Base-by-base conservation (phyloP, 1,139 yeast species). In the Debaryomyces coudertii region DNA sequence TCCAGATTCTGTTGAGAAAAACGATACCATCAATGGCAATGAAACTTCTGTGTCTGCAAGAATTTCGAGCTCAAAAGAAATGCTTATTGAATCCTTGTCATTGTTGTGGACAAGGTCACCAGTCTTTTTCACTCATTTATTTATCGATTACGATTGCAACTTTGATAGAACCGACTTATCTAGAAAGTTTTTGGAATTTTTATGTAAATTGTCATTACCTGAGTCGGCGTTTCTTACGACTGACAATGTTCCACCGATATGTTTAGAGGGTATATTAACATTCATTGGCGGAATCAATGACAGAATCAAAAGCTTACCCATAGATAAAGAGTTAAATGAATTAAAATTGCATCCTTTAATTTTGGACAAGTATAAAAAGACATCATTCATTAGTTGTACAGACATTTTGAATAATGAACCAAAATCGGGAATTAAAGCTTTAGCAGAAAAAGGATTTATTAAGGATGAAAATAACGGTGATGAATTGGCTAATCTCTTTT, bases 201-300 rank as follows among this genome's bases (percentile, higher is more conserved):
- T 95, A 45, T 84, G 96, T 50, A 79, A 86, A 45, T 71, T 89
- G 36, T 83, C 96, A 0, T 76, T 87, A 40, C 95, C 97, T 0
- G 95, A 89, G 56, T 79, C 90, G 16, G 93, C 96, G 0, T 55
- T 68, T 5, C 72, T 79, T 57, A 85, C 96, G 0, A 88, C 97
- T 0, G 89, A 87, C 31, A 85, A 82, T 57, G 96, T 93, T 1
- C 98, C 99, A 0, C 97, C 98, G 1, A 78, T 92, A 8, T 93
- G 98, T 58, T 72, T 93, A 40, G 98, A 93, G 58, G 96, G 98
- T 2, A 65, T 93, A 2, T 72, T 93, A 28, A 77, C 88, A 2
- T 83, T 86, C 52, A 73, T 90, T 30, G 77, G 82, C 46, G 84
- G 85, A n/a, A 72, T 90, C 35, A 79, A 80, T 52, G 83, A 79